Evolutionary conservation across 2,329 filamentous ascomycete species (phyloP), one percentile per base, ranked within the genome.

Genomic region (Nemania bipapillata): DNA sequence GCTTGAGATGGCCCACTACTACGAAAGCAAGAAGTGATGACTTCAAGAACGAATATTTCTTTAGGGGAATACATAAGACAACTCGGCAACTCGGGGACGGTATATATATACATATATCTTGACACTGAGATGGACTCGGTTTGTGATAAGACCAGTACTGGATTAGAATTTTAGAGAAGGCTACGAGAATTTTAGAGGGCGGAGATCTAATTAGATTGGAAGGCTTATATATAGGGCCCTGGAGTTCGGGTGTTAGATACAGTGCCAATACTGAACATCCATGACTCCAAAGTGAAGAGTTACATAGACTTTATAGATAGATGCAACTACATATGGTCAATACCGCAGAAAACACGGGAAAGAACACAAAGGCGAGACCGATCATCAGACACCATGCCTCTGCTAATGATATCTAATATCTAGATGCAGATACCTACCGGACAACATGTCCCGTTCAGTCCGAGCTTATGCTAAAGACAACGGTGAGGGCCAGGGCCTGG

Each of bases 1-100:
- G 17, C 83, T 97, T 65, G 93, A 99, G 83, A 98, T 99, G 96
- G 94, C 95, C 50, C 93, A 97, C 84, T 97, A 97, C 82, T 96
- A 96, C 79, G 93, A 86, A 78, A 83, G 80, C 79, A 86, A 86
- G 76, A 72, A 77, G 65, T 74, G 77, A 73, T 70, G 61, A 57
- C 58, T 42, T n/a, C 6, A 15, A 2, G 12, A 20, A 53, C 20
- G 50, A 59, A 65, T 17, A 22, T 26, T 7, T 15, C 20, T 42
- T 17, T 3, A 26, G 22, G 20, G 49, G 4, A 30, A 32, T 22
- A 54, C 42, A 28, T 15, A 15, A 24, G 5, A 50, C 2, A 50
- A 47, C n/a, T n/a, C n/a, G n/a, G n/a, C 32, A 54, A 50, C 17
- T 35, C 17, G n/a, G 24, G 17, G 45, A 20, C 15, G n/a, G 50